Evolutionary conservation across 768 basidiomycete species (phyloP).

Genomic region (Pulveroboletus sp.): DNA sequence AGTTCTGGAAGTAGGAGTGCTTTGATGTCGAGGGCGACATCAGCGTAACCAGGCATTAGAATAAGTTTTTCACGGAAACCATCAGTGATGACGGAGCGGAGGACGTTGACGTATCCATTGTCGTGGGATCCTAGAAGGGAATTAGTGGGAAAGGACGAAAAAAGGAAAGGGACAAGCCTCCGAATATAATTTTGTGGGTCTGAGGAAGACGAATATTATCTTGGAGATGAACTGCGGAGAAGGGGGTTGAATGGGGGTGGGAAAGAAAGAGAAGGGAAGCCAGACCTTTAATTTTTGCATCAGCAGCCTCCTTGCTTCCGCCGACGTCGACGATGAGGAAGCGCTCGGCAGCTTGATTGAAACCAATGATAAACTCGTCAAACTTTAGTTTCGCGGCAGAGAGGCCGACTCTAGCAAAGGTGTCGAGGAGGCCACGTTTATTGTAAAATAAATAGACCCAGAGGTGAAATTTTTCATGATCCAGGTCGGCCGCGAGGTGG

Average conservation of each 20-base stretch:
- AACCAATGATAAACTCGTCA: constrained; percentile 65
- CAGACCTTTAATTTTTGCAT: constrained; percentile 72
- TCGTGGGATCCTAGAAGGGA: constrained; percentile 60
- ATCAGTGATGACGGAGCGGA: constrained; percentile 62
- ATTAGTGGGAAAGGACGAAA: constrained; percentile 1
- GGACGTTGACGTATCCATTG: constrained; percentile 63
- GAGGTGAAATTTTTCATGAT: constrained; percentile 41
- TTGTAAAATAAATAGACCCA: constrained; percentile 65
- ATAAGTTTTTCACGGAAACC: constrained; percentile 64
- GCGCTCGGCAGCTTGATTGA: constrained; percentile 66
- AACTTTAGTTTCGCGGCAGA: constrained; percentile 41
- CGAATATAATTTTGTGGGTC: constrained; percentile 65
- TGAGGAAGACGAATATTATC: constrained; percentile 52
- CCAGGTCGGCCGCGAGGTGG: constrained; percentile 18
- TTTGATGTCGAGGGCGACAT: constrained; percentile 57
- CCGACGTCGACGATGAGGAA: constrained; percentile 74
- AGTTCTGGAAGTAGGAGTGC: constrained; percentile 55
- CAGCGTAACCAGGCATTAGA: constrained; percentile 60
- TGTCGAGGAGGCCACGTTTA: constrained; percentile 55
- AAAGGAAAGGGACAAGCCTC: constrained; percentile 40
- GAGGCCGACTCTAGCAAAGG: constrained; percentile 38
- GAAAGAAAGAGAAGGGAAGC: background rate
- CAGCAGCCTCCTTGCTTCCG: constrained; percentile 68
- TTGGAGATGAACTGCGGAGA: constrained; percentile 37
- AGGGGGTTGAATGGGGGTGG: background rate